Percentiles rank a stretch among this genome's conserved stretches.
These are phyloP conservation scores for Emmonsia crescens DNA, from an alignment of 2,329 filamentous ascomycete genomes.

Conservation along the genomic window DNA sequence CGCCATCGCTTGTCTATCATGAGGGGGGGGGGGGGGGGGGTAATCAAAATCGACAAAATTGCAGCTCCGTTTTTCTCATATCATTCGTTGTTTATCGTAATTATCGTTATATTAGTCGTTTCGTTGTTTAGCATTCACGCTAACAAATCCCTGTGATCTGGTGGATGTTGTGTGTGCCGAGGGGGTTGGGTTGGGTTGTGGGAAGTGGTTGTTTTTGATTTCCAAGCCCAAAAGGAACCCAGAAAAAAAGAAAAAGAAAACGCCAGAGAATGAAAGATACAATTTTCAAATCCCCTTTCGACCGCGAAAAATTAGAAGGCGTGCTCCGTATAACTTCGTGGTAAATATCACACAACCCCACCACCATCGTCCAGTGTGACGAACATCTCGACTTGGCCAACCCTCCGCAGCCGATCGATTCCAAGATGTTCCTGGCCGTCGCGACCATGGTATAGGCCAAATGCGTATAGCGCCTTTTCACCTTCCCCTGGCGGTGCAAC, in stretches of 20 bases:
- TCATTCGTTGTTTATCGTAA: neutral
- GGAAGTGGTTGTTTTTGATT: neutral
- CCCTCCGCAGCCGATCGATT: slow-evolving; percentile 44
- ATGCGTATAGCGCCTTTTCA: slow-evolving; percentile 39
- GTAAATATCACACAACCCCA: neutral
- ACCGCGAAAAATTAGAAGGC: neutral
- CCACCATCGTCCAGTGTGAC: slow-evolving; percentile 14
- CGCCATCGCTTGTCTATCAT: neutral
- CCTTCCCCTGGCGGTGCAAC: slow-evolving; percentile 34
- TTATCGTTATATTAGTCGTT: neutral
- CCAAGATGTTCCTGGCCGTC: slow-evolving; percentile 51
- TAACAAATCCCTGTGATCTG: too few relatives aligned
- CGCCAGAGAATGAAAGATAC: neutral
- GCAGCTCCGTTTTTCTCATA: neutral
- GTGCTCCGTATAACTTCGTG: neutral
- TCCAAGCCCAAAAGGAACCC: neutral
- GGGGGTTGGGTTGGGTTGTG: neutral
- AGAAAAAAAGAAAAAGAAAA: neutral
- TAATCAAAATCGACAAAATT: neutral
- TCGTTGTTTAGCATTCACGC: neutral
- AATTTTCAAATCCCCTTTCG: neutral
- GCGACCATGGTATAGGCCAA: slow-evolving; percentile 47
- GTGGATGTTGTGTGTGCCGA: neutral
- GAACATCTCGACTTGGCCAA: slow-evolving; percentile 34
- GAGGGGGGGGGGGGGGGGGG: neutral